Evolutionary conservation across 176 grass and related monocot species (phyloP), one percentile per base, ranked within the genome.

Genomic region (Elymus sibiricus): DNA sequence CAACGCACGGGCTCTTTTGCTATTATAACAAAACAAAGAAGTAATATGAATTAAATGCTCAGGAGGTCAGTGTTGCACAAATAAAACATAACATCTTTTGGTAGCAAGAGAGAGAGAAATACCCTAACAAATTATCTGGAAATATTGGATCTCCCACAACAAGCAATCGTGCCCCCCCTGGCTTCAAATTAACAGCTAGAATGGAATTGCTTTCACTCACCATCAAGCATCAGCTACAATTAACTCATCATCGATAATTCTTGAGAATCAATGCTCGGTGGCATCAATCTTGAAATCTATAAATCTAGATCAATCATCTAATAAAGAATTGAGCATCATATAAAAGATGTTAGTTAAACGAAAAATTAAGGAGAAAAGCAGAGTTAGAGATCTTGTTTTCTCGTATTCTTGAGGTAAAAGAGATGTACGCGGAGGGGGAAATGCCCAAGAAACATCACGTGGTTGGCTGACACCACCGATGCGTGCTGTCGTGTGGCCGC

Each of bases 71-170:
- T 60, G 34, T 29, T 65, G 24, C 81, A 62, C 79, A 80, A 61
- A 37, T 37, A 38, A 64, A 90, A 43, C 24, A 37, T 11, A 34
- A 69, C n/a, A 74, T 68, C 3, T 72, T 66, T 61, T 24, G 39
- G 56, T 79, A 76, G 42, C 55, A 86, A 46, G 11, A 74, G n/a
- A 86, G 65, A 74, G 42, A 91, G 55, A 80, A 64, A 76, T 98
- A 95, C 96, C 91, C 93, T 95, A 85, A 98, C 62, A 98, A 95
- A 81, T 95, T 98, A 55, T 98, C 96, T 82, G 90, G 75, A 78
- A 98, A 89, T 34, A 88, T 62, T 74, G 93, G 82, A 72, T 95
- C 96, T 46, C 96, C 95, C 77, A 93, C 93, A 87, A 88, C 96
- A 60, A 92, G 87, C 75, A 89, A 89, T 88, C 86, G 94, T 72